Conservation (phyloP, 371 early-diverging fungal genomes). For the Apophysomyces trapeziformis region DNA sequence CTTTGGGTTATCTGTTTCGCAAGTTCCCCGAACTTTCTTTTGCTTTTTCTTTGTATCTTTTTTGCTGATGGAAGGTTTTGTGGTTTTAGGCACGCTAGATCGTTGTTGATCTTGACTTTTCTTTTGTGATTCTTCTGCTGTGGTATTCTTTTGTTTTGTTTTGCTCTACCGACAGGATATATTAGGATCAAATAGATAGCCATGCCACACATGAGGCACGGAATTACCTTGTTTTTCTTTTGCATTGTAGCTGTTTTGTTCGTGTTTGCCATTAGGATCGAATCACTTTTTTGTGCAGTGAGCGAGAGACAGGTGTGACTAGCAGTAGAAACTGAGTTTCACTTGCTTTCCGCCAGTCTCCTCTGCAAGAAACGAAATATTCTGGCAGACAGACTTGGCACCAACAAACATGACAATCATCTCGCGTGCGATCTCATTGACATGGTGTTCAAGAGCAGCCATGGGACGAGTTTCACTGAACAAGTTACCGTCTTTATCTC, state of each 20-base stretch:
- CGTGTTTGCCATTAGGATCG: too few species aligned
- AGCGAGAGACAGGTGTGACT: too few species aligned
- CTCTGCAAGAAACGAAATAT: too few species aligned
- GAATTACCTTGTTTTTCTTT: neutral
- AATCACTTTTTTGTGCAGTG: too few species aligned
- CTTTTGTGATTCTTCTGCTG: neutral
- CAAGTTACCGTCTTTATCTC: neutral
- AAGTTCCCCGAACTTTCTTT: conserved; percentile 13
- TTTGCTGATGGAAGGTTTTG: conserved; percentile 2
- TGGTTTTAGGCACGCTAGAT: neutral
- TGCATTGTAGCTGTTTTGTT: neutral
- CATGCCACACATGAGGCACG: too few species aligned
- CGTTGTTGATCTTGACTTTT: neutral
- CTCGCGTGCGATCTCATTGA: neutral
- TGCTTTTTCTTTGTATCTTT: neutral
- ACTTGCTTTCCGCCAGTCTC: too few species aligned
- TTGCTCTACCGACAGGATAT: neutral
- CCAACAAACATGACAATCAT: neutral
- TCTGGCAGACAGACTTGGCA: neutral
- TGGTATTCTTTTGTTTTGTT: neutral
- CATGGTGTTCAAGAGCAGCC: neutral
- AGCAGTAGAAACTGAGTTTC: too few species aligned
- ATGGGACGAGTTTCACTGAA: neutral
- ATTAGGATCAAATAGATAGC: neutral
- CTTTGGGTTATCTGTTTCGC: conserved; percentile 25